Evolutionary conservation across 106 monocot species (phyloP), one percentile per base, ranked within the genome.

Genomic region (Cymbidium sinense): DNA sequence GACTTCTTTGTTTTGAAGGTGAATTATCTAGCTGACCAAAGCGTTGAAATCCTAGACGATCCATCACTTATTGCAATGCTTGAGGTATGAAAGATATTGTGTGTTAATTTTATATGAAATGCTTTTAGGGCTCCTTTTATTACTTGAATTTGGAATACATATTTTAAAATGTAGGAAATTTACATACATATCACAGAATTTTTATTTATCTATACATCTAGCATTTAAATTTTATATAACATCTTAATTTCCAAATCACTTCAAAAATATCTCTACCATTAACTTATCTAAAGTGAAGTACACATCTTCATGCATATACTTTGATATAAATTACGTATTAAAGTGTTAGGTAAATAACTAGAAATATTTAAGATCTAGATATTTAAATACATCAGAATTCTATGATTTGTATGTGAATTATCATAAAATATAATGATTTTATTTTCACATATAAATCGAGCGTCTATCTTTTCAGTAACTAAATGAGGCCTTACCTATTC

Each of bases 21-120:
- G 70, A 96, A 94, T 86, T 96, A 94, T 85, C 83, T 94, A 62
- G 83, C 90, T 73, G 96, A 96, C 85, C 58, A 76, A 64, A 91
- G 88, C 81, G 71, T 88, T 43, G 96, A 96, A 82, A 88, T 96
- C 81, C 77, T 96, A 64, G 90, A 94, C 30, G 96, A 96, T 84
- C 96, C 96, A 81, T 83, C 86, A 4, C 64, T 85, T 13, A 36
- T 77, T 79, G 94, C 91, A 19, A 79, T 96, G 93, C 35, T 91
- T 70, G 96, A 96, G 93, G 96, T 96, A 86, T 52, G 25, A 9
- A 51, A 35, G n/a, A n/a, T n/a, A n/a, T n/a, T n/a, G n/a, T n/a
- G n/a, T n/a, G n/a, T n/a, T n/a, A n/a, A n/a, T n/a, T 9, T 41
- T 41, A 41, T 4, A 9, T 6, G 41, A 41, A 41, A 41, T 41